Base-by-base conservation (phyloP, 176 grass and related monocot species). In the Ampelocalamus luodianensis region DNA sequence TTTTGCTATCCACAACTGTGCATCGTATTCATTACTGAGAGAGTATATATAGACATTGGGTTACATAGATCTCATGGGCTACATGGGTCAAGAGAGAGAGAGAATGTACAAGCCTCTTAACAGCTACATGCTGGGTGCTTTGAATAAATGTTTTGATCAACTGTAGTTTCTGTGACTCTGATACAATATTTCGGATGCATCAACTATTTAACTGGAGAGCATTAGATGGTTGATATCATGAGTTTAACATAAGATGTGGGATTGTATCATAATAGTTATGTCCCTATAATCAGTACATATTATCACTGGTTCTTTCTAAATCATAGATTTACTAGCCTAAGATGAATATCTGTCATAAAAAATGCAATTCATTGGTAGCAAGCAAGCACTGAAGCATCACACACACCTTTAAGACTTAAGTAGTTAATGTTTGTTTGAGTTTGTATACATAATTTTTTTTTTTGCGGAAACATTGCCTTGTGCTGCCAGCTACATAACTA, bases 181-280 rank as follows among this genome's bases (percentile, higher is more conserved):
- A 32, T n/a, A 34, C 14, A 23, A 42, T 6, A 29, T 55, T 32
- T 39, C 46, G 40, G 48, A 54, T 55, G 24, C 37, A 69, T 78
- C 74, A 77, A 45, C 1, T 68, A 5, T 64, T 78, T 64, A 85
- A 58, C 1, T 77, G 5, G 74, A 68, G 45, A 1, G n/a, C 61
- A 20, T 63, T 22, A 4, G 32, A 42, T 64, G 6, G 22, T 80
- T 65, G 45, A 16, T 0, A 72, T 32, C 70, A 65, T 80, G 5
- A 23, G 71, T 68, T 78, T 67, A 24, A 74, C 20, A 42, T 71
- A 61, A 81, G 29, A 74, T 80, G 13, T 59, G 10, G 27, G 50
- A 67, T 60, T 58, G 18, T 32, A 23, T 44, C 10, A 14, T 24
- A 53, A 24, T 78, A 26, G 27, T 1, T 42, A 26, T 60, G 14